A percentile compares a stretch with the other conserved stretches of the same genome.
Conservation (phyloP, 768 basidiomycete species). For the Daedalea quercina region DNA sequence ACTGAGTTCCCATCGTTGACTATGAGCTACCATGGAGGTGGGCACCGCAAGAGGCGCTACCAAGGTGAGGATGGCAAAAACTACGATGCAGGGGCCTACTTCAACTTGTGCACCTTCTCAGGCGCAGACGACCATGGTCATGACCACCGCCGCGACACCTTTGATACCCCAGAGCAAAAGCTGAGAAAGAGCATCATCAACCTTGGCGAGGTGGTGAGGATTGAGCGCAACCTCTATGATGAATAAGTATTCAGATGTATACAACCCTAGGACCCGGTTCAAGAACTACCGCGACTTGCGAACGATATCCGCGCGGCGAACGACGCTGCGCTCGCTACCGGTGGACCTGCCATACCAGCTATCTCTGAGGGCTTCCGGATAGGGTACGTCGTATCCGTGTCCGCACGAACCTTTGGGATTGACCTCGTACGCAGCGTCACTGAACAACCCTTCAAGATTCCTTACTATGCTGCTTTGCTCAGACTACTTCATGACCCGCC, state of each 20-base stretch:
- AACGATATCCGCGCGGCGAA: constrained; percentile 54
- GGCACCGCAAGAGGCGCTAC: constrained; percentile 14
- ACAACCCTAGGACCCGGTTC: constrained; percentile 49
- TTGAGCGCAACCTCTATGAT: not conserved
- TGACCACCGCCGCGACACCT: constrained; percentile 54
- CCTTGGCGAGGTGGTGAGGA: constrained; percentile 74
- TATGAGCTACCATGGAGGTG: constrained; percentile 20
- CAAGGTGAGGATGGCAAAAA: constrained; percentile 16
- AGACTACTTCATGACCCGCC: constrained; percentile 53
- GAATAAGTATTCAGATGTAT: not conserved
- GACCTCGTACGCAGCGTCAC: constrained; percentile 48
- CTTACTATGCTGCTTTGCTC: constrained; percentile 80
- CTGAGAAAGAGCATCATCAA: constrained; percentile 62
- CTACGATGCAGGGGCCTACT: not conserved
- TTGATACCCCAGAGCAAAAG: constrained; percentile 70
- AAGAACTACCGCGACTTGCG: constrained; percentile 64
- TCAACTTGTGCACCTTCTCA: not conserved
- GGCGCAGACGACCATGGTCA: constrained; percentile 50
- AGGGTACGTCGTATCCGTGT: constrained; percentile 38
- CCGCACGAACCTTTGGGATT: not conserved
- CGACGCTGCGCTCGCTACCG: constrained; percentile 32
- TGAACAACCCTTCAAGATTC: constrained; percentile 92
- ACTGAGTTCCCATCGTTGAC: not conserved
- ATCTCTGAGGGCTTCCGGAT: constrained; percentile 72
- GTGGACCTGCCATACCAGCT: constrained; percentile 32